A percentile compares a stretch with the other conserved stretches of the same genome.
These are phyloP conservation scores for Nothophaeocryptopus gaeumannii DNA, from an alignment of 2,329 filamentous ascomycete species.

Conservation along the genomic window DNA sequence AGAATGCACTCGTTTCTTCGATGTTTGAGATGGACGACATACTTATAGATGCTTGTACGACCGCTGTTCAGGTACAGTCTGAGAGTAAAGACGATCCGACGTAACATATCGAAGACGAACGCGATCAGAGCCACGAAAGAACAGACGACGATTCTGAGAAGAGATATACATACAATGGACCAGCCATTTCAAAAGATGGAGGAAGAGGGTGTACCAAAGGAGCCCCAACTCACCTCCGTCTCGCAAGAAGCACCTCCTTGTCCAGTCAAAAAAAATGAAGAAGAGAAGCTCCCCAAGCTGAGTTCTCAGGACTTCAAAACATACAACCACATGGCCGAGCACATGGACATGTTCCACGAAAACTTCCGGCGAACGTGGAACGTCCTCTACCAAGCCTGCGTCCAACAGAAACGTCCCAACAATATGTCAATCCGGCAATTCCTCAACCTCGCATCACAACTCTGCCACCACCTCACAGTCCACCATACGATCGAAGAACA, in stretches of 20 bases:
- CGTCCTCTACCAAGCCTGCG: slow-evolving; percentile 64
- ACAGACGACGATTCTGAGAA: neutral
- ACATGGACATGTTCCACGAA: slow-evolving; percentile 74
- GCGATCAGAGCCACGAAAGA: neutral
- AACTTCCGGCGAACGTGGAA: slow-evolving; percentile 75
- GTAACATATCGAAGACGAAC: too few relatives aligned
- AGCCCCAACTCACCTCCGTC: slow-evolving; percentile 18
- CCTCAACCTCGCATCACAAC: slow-evolving; percentile 64
- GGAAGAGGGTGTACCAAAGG: slow-evolving; percentile 24
- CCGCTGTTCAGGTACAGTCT: neutral
- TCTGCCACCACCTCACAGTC: slow-evolving; percentile 65
- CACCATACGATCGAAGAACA: slow-evolving; percentile 75
- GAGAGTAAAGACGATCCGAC: neutral
- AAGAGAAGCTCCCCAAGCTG: slow-evolving; percentile 58
- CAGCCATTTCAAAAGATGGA: slow-evolving; percentile 29
- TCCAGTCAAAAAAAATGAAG: slow-evolving; percentile 16
- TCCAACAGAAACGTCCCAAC: slow-evolving; percentile 56
- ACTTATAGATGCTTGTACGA: neutral
- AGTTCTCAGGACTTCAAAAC: slow-evolving; percentile 63
- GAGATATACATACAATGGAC: slow-evolving; percentile 14
- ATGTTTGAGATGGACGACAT: slow-evolving; percentile 3
- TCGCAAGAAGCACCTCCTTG: slow-evolving; percentile 1
- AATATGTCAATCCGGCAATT: slow-evolving; percentile 68
- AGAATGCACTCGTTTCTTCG: neutral
- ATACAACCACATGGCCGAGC: slow-evolving; percentile 71